Conservation (phyloP, 371 early-diverging fungal species). For the Blastocladiella emersonii region DNA sequence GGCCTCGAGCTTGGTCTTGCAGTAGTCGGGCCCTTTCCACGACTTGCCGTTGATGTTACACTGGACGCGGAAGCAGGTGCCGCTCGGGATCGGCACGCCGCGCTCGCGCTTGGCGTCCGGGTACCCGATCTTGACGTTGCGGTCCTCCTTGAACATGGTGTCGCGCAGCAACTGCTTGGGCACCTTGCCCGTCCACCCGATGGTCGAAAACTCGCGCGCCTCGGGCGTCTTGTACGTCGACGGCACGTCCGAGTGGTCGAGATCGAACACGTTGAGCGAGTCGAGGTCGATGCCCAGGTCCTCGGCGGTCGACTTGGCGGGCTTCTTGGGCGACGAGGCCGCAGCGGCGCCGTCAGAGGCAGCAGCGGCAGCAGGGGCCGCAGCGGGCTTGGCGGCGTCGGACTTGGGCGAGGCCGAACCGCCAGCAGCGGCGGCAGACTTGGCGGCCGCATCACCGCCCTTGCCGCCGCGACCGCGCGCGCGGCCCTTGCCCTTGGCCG, state of each 20-base stretch:
- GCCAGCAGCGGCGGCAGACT: too few relatives aligned
- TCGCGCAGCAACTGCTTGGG: conserved; percentile 19
- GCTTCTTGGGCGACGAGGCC: conserved; percentile 5
- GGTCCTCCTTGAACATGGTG: conserved; percentile 16
- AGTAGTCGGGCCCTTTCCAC: conserved; percentile 4
- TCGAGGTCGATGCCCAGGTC: neutral
- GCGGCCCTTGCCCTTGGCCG: conserved; percentile 12
- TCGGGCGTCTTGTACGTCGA: neutral
- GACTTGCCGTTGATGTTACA: conserved; percentile 4
- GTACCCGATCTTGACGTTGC: conserved; percentile 29
- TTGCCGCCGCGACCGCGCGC: too few relatives aligned
- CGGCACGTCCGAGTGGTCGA: neutral
- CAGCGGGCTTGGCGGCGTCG: too few relatives aligned
- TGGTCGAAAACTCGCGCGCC: neutral
- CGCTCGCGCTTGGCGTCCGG: conserved; percentile 25
- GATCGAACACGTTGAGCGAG: conserved; percentile 1
- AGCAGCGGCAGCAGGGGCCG: conserved; percentile 10
- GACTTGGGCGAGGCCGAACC: too few relatives aligned
- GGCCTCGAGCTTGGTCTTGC: conserved; percentile 25
- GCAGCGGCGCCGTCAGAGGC: conserved; percentile 6
- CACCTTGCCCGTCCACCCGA: conserved; percentile 20
- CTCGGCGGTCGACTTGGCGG: neutral
- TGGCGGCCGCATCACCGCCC: too few relatives aligned
- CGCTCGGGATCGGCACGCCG: conserved; percentile 7
- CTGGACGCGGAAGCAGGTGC: neutral